phyloP scores from a whole-genome alignment of 805 yeast genomes.

The Barnettozyma botsteinii region DNA sequence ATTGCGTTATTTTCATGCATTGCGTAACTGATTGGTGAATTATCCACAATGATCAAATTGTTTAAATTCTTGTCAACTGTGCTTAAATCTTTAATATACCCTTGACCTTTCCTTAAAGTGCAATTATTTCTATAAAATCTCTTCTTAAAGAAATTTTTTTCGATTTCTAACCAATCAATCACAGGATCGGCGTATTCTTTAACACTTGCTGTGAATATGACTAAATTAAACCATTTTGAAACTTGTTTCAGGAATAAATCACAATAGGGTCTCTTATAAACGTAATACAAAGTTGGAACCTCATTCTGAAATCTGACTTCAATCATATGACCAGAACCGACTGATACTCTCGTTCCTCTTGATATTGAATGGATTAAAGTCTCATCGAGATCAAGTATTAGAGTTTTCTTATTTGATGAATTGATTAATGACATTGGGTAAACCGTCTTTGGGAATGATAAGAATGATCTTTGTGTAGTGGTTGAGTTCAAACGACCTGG shows the following conservation, averaged over 20 bases:
- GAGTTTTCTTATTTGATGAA: slow-evolving; percentile 47
- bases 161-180: slow-evolving; percentile 82
- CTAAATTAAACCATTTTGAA: slow-evolving; percentile 80
- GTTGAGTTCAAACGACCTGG: background rate
- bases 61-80: slow-evolving; percentile 49
- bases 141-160: slow-evolving; percentile 43
- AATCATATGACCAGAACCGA: slow-evolving; percentile 54
- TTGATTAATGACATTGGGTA: slow-evolving; percentile 39
- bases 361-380: slow-evolving; percentile 89
- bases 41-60: slow-evolving; percentile 76
- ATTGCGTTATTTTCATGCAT: slow-evolving; percentile 84
- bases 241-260: slow-evolving; percentile 77
- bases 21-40: slow-evolving; percentile 87
- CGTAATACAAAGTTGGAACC: slow-evolving; percentile 78
- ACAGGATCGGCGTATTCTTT: slow-evolving; percentile 96
- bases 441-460: slow-evolving; percentile 33
- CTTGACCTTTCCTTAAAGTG: slow-evolving; percentile 68
- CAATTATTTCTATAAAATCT: slow-evolving; percentile 80
- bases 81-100: slow-evolving; percentile 74
- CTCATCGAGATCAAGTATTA: slow-evolving; percentile 88
- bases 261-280: slow-evolving; percentile 88
- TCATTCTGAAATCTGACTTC: slow-evolving; percentile 70
- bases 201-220: slow-evolving; percentile 91
- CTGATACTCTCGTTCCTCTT: slow-evolving; percentile 39
- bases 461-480: slow-evolving; percentile 7